Base-by-base conservation (phyloP, 768 basidiomycete species). In the Boletus subparvulus region DNA sequence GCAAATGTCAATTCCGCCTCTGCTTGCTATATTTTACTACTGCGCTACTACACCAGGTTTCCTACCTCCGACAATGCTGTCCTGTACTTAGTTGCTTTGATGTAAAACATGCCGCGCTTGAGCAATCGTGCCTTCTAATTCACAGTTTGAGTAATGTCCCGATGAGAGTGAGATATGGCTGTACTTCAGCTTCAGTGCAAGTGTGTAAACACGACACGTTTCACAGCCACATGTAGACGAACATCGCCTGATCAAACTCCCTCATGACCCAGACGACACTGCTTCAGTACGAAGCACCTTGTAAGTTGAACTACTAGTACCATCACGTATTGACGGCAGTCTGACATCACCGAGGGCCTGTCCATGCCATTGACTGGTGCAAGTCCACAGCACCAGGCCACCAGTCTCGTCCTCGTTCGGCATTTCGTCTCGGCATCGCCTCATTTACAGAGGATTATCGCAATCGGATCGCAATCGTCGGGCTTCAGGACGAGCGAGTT, bases 341-440 rank as follows among this genome's bases (percentile, higher is more conserved):
- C 64, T 68, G 60, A 72, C 50, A 13, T 59, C 61, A 52, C 50
- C 41, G 19, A 93, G 92, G 90, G 90, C 90, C 91, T 58, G 86
- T 93, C 40, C 87, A 91, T 66, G 84, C 88, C 61, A 72, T 94
- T 50, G 91, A 93, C 69, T 94, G 92, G 92, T 92, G 89, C 77
- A 92, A 92, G 72, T 82, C 89, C 13, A 76, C 90, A 40, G 83
- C 84, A 19, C 86, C 85, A 14, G 87, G 87, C 8, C 88, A 88
- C 57, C 86, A 86, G 66, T 74, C 80, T 54, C 86, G 90, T 24
- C 86, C 82, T 41, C 85, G 84, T 65, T 88, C 85, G 48, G 86
- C 86, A 59, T 94, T 92, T 74, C 88, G 94, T 56, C 80, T 94
- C 47, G 94, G 86, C 11, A 81, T 97, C 56, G 87, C 87, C 19